These are phyloP conservation scores for Tuber microsphaerosporum DNA, from an alignment of 495 filamentous ascomycete genomes.

Conservation along the genomic window DNA sequence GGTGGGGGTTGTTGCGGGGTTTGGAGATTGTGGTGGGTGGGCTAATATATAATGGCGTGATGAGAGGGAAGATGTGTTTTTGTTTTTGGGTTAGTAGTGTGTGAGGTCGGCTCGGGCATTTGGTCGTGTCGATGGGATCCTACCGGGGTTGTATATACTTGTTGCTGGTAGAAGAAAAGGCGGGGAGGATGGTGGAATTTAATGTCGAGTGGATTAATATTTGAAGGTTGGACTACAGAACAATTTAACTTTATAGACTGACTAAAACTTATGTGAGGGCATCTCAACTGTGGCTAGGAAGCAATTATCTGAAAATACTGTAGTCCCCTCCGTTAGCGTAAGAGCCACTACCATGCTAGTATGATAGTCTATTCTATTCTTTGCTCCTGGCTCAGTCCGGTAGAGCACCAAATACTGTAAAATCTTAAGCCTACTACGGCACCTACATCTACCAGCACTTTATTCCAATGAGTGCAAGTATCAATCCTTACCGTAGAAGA, in stretches of 20 bases:
- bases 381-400: neutral
- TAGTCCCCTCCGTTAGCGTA: neutral
- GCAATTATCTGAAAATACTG: neutral
- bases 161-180: neutral
- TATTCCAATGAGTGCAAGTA: neutral
- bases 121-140: neutral
- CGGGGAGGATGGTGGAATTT: neutral
- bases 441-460: neutral
- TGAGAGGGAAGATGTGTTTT: neutral
- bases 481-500: neutral
- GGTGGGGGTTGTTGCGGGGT: neutral
- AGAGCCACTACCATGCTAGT: neutral
- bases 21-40: neutral
- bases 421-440: neutral
- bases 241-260: no score
- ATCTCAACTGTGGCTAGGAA: neutral
- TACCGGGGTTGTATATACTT: neutral
- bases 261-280: neutral
- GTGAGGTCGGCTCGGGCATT: neutral
- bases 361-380: neutral
- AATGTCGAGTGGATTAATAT: neutral
- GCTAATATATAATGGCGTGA: neutral
- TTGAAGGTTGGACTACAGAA: neutral
- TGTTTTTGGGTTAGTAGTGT: neutral
- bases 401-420: neutral